phyloP scores from a whole-genome alignment of 768 basidiomycete genomes.

The Kwoniella botswanensis region DNA sequence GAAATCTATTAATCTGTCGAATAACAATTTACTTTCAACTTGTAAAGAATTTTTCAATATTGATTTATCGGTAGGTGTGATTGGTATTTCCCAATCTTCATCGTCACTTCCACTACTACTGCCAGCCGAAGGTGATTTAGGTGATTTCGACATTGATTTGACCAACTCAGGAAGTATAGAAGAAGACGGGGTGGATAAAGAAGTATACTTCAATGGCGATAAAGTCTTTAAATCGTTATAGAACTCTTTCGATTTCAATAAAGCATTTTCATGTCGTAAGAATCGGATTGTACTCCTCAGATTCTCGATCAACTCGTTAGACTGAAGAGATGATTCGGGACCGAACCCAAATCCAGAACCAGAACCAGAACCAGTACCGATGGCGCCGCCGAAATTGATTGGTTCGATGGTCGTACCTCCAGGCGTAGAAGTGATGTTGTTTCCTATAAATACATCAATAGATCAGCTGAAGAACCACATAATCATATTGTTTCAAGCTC shows the following conservation, averaged over 20 bases:
- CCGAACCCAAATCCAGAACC: conserved; percentile 61
- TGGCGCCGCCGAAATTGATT: conserved; percentile 65
- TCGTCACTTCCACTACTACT: conserved; percentile 63
- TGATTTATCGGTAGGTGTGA: conserved; percentile 11
- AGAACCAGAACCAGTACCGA: neutral
- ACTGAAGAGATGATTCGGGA: conserved; percentile 76
- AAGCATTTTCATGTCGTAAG: conserved; percentile 90
- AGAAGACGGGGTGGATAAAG: neutral
- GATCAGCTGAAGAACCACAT: conserved; percentile 17
- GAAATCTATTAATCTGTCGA: conserved; percentile 84
- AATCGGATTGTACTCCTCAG: conserved; percentile 89
- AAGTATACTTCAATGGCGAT: conserved; percentile 64
- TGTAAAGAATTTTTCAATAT: conserved; percentile 64
- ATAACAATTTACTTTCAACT: conserved; percentile 82
- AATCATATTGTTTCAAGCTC: conserved; percentile 22
- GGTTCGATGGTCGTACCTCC: conserved; percentile 65
- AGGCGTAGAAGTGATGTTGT: conserved; percentile 6
- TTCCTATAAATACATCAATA: neutral
- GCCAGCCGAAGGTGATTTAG: conserved; percentile 66
- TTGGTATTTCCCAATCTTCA: conserved; percentile 17
- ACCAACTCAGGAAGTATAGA: conserved; percentile 52
- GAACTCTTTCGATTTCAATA: conserved; percentile 89
- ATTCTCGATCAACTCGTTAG: conserved; percentile 90
- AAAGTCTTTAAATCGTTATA: conserved; percentile 79
- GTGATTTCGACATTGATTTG: conserved; percentile 30